Evolutionary conservation across 2,329 filamentous ascomycete species (phyloP), one percentile per base, ranked within the genome.

Genomic region (Talaromyces sp.): DNA sequence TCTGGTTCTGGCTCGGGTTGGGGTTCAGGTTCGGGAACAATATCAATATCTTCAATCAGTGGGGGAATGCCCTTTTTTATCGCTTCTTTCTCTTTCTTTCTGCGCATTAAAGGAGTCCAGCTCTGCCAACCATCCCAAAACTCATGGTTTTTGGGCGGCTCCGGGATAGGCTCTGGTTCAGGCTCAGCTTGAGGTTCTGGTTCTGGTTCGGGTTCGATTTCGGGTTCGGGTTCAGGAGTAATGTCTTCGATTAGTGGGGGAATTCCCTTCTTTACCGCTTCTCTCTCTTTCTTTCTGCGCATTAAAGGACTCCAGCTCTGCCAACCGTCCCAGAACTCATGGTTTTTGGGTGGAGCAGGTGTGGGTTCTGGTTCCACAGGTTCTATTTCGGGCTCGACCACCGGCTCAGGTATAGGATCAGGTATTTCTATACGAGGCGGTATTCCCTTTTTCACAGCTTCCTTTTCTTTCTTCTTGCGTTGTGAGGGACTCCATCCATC

Each of bases 281-380:
- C 57, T 35, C 25, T 40, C 10, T 56, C 52, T 37, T 56, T 59
- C 19, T 41, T 59, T 17, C 10, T 41, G 17, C 36, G 17, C 15
- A 17, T 21, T 25, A 33, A 11, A 17, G 43, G 25, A 10, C 21
- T 7, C 46, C 48, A 53, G 7, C 4, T 25, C 13, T 53, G 17
- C 57, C 57, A 59, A 5, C 52, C 52, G 25, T 59, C 43, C 52
- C 52, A 56, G 19, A 51, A 41, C n/a, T 45, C 41, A 22, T 58
- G 48, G 15, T 59, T 59, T 11, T 59, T 56, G 13, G 48, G 39
- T 17, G 40, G 22, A n/a, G 17, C 52, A 13, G 58, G 56, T 11
- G 33, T 56, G 11, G 69, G 65, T 57, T 67, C 69, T 52, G 67
- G 62, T 60, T 60, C 65, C 46, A 57, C 51, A 21, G 63, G 51